A percentile compares a stretch with the other conserved stretches of the same genome.
Evolutionary conservation across 164 flowering plant genomes (phyloP).

Genomic region (Amborella trichopoda): DNA sequence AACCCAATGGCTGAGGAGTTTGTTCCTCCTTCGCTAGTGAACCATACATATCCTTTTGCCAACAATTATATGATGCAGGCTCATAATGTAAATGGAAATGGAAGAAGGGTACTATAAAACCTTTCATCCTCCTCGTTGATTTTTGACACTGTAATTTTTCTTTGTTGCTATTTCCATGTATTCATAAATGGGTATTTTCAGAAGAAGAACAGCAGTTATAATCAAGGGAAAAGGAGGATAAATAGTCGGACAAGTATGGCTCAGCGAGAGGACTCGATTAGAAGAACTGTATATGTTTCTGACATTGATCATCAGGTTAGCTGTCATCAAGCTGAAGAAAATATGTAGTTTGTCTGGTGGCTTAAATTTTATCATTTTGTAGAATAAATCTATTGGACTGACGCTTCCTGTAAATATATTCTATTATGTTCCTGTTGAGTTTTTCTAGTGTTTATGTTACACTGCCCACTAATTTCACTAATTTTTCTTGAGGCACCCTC

Average conservation of each 20-base stretch:
- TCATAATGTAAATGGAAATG: slow-evolving; percentile 18
- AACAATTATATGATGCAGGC: slow-evolving; percentile 15
- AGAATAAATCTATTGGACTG: no score
- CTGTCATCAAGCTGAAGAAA: no score
- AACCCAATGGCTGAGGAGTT: slow-evolving; percentile 91
- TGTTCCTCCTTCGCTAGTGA: slow-evolving; percentile 56
- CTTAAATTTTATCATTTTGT: no score
- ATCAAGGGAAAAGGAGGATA: slow-evolving; percentile 56
- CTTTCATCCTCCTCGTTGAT: no score
- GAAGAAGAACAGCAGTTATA: slow-evolving; percentile 47
- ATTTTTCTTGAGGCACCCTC: no score
- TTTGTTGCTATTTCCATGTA: background rate
- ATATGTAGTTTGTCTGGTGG: no score
- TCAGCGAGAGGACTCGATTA: slow-evolving; percentile 68
- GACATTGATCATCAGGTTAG: slow-evolving; percentile 98
- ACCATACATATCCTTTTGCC: slow-evolving; percentile 7
- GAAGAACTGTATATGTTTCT: slow-evolving; percentile 88
- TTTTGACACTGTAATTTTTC: background rate
- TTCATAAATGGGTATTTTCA: background rate
- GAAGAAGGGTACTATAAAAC: slow-evolving; percentile 54
- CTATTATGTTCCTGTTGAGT: no score
- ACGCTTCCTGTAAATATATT: no score
- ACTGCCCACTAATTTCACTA: no score
- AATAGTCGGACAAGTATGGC: slow-evolving; percentile 73
- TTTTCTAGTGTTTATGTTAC: no score